Base-by-base conservation (phyloP, 257 asterid genomes). In the Petunia axillaris region DNA sequence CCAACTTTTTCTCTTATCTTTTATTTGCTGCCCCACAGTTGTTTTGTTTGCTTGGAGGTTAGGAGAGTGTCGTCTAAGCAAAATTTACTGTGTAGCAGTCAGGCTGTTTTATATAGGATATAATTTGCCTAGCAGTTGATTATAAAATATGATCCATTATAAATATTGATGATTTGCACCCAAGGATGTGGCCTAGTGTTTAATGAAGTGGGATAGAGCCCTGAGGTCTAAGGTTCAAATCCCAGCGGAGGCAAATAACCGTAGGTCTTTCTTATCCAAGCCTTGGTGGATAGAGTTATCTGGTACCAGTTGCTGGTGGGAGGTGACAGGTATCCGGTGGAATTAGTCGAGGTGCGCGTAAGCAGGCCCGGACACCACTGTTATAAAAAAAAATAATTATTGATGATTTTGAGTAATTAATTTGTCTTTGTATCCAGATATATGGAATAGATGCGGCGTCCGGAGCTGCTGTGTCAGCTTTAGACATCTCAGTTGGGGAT, bases 371-470 rank as follows among this genome's bases (percentile, higher is more conserved):
- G 25, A 25, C 25, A 25, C 25, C 25, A 25, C 25, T 0, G 25
- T 25, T 25, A 25, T 25, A 25, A 25, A 25, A 25, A 25, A 25
- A 25, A 25, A 35, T 71, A 4, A 48, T 48, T 48, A 5, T 48
- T 50, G 60, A 71, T 48, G 77, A 48, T 77, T 16, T 64, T 8
- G 13, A 16, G 46, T 14, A 65, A 1, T 75, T 70, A 64, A 58
- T 84, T 84, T 73, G 55, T 75, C 63, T 83, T 81, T 60, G 64
- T 64, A 50, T 85, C 81, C 89, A 95, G 99, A 91, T 96, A 82
- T 94, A 96, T 89, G 99, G 99, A 85, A 90, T 96, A 75, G 99
- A 93, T 89, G 99, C 98, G 64, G 93, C 97, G 83, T 96, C 99
- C 52, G 99, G 98, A 83, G 99, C 99, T 86, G 97, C 99, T 35